Base-by-base conservation (phyloP, 345 rosid species). In the Mangifera indica region DNA sequence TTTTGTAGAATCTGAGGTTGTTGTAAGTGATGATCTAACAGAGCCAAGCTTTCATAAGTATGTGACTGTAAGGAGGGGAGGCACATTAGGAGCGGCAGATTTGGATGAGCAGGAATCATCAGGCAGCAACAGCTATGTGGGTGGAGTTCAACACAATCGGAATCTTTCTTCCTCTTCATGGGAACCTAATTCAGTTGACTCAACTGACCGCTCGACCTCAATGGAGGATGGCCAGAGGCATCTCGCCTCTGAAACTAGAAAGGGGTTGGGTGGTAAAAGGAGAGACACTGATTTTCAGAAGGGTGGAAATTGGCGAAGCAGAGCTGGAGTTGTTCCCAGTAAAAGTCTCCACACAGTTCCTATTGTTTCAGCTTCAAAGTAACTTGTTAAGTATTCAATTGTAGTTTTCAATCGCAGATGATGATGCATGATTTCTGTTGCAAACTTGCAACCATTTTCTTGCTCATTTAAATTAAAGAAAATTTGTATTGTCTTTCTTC, bases 1-100 rank as follows among this genome's bases (percentile, higher is more conserved):
- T 25, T 83, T 87, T 74, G 85, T 84, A 37, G 91, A 89, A 83
- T 87, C 94, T 9, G 94, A 86, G 74, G 76, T 89, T 12, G 46
- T 67, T 10, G 86, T 55, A 1, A 77, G n/a, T 9, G 83, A 90
- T 73, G 93, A 94, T 71, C 56, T 92, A 42, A 83, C 81, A 86
- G 92, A 90, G 77, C 99, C 98, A 15, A 94, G 96, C 63, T 83
- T 92, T 59, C 93, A 90, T 78, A 92, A 87, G 76, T 94, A 94
- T 67, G 97, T 94, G 61, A 94, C 97, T 2, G 81, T 89, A 66
- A 87, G 82, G 78, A 84, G 96, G 67, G 97, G 89, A 0, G 80
- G 85, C 61, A 60, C 74, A 42, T 54, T 77, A 7, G 67, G 58
- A 26, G 77, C 75, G 25, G 86, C 75, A 42, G 97, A 93, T 17